Percentiles rank a stretch among this genome's conserved stretches.
phyloP scores from a whole-genome alignment of 108 stramenopile genomes.

The Skeletonema grethae region DNA sequence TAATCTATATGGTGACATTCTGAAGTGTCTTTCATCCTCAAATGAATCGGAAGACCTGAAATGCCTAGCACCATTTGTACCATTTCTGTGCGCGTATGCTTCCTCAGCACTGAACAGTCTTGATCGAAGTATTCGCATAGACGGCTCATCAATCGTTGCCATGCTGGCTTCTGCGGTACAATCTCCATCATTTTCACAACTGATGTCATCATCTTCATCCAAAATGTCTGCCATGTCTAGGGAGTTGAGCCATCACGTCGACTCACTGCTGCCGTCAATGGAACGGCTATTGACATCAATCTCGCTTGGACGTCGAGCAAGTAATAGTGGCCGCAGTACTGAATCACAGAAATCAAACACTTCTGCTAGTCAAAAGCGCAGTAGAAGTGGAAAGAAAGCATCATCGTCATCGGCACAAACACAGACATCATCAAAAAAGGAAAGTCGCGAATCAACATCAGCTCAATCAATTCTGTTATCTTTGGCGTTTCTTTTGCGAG shows the following conservation, averaged over 20 bases:
- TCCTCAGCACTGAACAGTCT: slow-evolving; percentile 81
- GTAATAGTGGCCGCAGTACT: slow-evolving; percentile 12
- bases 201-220: slow-evolving; percentile 9
- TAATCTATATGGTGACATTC: slow-evolving; percentile 50
- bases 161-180: slow-evolving; percentile 51
- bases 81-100: slow-evolving; percentile 64
- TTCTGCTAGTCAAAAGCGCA: slow-evolving; percentile 33
- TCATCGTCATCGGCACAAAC: neutral
- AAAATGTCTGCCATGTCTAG: slow-evolving; percentile 17
- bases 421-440: neutral
- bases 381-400: slow-evolving; percentile 26
- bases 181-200: slow-evolving; percentile 29
- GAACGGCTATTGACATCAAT: slow-evolving; percentile 38
- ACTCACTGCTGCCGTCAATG: slow-evolving; percentile 37
- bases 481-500: slow-evolving; percentile 29
- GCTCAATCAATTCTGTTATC: slow-evolving; percentile 43
- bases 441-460: slow-evolving; percentile 16
- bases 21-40: slow-evolving; percentile 27
- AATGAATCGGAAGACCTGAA: slow-evolving; percentile 10
- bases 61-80: slow-evolving; percentile 61
- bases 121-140: slow-evolving; percentile 60
- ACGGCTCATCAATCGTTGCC: slow-evolving; percentile 58
- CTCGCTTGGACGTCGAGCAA: slow-evolving; percentile 26
- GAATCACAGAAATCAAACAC: slow-evolving; percentile 11
- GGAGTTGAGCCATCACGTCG: slow-evolving; percentile 36